Conservation (phyloP, 179 eudicot genomes). For the Pouteria campechiana region DNA sequence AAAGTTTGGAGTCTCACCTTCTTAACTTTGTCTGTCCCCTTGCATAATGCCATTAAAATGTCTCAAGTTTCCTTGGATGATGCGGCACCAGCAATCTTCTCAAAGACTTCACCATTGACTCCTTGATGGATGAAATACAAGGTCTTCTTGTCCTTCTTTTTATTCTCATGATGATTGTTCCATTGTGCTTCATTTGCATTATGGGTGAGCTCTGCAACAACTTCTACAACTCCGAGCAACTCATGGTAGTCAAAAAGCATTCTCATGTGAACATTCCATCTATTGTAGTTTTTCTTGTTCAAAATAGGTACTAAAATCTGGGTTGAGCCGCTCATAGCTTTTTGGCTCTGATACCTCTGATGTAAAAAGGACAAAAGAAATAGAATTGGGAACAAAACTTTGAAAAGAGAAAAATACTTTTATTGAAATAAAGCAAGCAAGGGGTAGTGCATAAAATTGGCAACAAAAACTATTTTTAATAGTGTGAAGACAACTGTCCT, state of each 20-base stretch:
- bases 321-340: not conserved
- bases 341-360: constrained; percentile 4
- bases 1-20: constrained; percentile 4
- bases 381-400: too few species aligned
- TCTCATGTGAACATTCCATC: not conserved
- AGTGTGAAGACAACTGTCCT: too few species aligned
- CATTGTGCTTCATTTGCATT: not conserved
- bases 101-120: constrained; percentile 1
- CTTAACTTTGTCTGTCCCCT: constrained; percentile 6
- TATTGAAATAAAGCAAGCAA: too few species aligned
- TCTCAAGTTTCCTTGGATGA: constrained; percentile 6
- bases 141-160: not conserved
- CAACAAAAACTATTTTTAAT: too few species aligned
- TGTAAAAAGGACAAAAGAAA: too few species aligned
- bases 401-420: too few species aligned
- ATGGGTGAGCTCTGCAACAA: too few species aligned
- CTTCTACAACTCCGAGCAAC: not conserved
- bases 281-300: not conserved
- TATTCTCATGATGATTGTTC: too few species aligned
- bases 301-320: not conserved
- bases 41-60: not conserved
- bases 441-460: too few species aligned
- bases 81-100: constrained; percentile 1
- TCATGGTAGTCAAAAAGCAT: not conserved
- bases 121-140: not conserved